Evolutionary conservation across 2,329 filamentous ascomycete genomes (phyloP).

Genomic region (Onygena corvina): DNA sequence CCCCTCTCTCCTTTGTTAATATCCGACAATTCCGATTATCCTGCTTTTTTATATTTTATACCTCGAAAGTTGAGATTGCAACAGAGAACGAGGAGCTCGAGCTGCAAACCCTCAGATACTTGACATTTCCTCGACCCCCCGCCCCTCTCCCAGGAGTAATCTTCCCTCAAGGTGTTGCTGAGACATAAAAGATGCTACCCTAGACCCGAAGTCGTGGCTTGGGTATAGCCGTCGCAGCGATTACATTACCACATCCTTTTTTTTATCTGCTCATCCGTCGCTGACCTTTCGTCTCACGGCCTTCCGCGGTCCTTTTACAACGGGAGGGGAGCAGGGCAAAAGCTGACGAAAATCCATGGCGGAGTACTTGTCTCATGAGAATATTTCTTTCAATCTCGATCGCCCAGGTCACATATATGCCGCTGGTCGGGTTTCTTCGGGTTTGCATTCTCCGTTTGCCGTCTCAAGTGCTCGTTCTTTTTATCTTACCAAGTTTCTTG

Average conservation of each 20-base stretch:
- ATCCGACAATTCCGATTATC: constrained; percentile 1
- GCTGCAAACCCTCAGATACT: no score
- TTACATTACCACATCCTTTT: neutral
- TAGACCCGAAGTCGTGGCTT: neutral
- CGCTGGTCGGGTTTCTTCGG: constrained; percentile 2
- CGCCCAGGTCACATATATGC: neutral
- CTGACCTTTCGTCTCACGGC: neutral
- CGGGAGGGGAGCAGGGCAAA: neutral
- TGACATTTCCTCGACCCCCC: no score
- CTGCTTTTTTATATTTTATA: neutral
- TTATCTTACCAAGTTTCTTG: no score
- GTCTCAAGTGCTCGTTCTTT: neutral
- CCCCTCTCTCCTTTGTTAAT: neutral
- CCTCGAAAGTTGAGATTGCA: neutral
- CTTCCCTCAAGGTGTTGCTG: neutral
- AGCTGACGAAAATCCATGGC: constrained; percentile 5
- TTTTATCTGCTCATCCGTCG: neutral
- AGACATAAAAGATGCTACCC: neutral
- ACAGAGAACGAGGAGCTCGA: neutral
- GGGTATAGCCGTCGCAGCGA: neutral
- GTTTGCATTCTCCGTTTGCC: neutral
- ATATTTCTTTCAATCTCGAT: neutral
- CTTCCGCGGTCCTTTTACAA: constrained; percentile 1
- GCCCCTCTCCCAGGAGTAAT: neutral
- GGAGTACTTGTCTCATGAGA: neutral